Evolutionary conservation across 2,329 filamentous ascomycete genomes (phyloP), one percentile per base, ranked within the genome.

Genomic region (Botrytis deweyae): DNA sequence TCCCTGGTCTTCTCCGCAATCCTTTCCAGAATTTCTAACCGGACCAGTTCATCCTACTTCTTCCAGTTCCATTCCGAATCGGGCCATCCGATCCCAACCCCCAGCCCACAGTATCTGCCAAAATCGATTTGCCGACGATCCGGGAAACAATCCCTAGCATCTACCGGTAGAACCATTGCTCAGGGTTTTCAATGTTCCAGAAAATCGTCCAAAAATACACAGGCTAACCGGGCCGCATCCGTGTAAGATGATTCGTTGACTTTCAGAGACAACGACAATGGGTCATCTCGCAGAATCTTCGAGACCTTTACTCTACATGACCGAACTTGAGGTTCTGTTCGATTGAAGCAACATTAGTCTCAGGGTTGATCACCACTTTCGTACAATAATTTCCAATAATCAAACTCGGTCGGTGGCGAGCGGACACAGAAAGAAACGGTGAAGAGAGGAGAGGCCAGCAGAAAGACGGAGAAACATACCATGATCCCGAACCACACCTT

Each of bases 191-290:
- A 79, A 67, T 77, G 76, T 65, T 77, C 73, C 70, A 80, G 72
- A 70, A 81, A 81, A 67, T 80, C 80, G 65, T 78, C 78, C 70
- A 81, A 74, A 74, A 81, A 80, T 62, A 81, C 77, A 67, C 76
- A 77, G 33, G 79, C 75, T 64, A 81, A 64, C 42, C 79, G 78
- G 46, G 78, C 80, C 29, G 73, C 75, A 75, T 80, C 78, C 46
- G 75, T 77, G 66, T 79, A 80, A 14, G 76, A 76, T 38, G 76
- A 75, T 10, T 74, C 76, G 29, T 76, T 66, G 14, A 67, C 63
- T 18, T 55, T 68, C 29, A 40, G 40, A 36, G 71, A 62, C 64
- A 72, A 68, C 25, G 71, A 69, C 42, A 42, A 52, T 38, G 71
- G 40, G 29, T 72, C 63, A 36, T 72, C 52, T 22, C 71, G 71